These are phyloP conservation scores for Sergeia podlipaevii DNA, from an alignment of 208 protist genomes.

Conservation along the genomic window DNA sequence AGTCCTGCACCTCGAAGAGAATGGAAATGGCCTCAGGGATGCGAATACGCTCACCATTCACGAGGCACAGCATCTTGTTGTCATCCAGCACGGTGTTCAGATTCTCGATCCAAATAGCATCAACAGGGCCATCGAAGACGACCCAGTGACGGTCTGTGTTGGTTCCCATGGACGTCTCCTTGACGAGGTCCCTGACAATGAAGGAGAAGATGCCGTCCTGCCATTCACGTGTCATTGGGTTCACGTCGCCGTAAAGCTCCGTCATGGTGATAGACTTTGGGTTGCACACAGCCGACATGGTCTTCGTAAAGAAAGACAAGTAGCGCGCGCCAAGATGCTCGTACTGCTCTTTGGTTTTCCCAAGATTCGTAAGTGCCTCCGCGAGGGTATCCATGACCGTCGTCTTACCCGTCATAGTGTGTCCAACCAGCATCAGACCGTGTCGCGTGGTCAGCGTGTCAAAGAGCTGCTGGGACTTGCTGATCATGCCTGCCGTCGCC, in stretches of 20 bases:
- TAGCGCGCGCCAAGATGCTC: conserved; percentile 38
- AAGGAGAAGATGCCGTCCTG: conserved; percentile 93
- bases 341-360: conserved; percentile 9
- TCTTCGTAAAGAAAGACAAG: conserved; percentile 66
- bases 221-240: conserved; percentile 95
- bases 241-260: conserved; percentile 95
- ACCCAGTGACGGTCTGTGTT: conserved; percentile 86
- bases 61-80: conserved; percentile 97
- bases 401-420: conserved; percentile 94
- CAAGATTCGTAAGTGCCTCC: conserved; percentile 53
- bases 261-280: conserved; percentile 95
- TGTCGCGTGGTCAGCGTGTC: conserved; percentile 90
- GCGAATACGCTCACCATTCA: conserved; percentile 96
- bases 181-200: conserved; percentile 82
- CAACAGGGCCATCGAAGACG: conserved; percentile 98
- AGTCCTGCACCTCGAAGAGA: conserved; percentile 98
- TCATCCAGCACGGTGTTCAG: conserved; percentile 99
- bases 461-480: conserved; percentile 91
- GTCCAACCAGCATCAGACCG: conserved; percentile 94
- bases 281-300: conserved; percentile 74
- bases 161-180: conserved; percentile 29
- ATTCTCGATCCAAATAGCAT: conserved; percentile 98
- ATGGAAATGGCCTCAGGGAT: conserved; percentile 88
- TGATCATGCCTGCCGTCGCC: conserved; percentile 67
- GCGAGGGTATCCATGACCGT: conserved; percentile 74